Base-by-base conservation (phyloP, 2,329 filamentous ascomycete species). In the Exophiala xenobiotica region DNA sequence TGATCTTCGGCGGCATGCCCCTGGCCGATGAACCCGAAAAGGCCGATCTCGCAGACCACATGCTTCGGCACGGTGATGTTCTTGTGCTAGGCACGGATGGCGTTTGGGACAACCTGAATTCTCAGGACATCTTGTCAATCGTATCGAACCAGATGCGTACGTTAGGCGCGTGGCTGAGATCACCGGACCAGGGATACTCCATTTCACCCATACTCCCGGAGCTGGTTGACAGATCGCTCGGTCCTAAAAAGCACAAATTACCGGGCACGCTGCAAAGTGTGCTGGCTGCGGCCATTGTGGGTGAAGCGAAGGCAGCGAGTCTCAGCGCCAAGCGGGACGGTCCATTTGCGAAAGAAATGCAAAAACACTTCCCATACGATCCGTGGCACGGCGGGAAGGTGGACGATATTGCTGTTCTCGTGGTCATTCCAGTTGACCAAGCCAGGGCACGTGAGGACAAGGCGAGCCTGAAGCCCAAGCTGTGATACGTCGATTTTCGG, bases 1-100 rank as follows among this genome's bases (percentile, higher is more conserved):
- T 85, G 9, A 82, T 89, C 22, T 97, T 96, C 68, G 92, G 92
- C 16, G 89, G 89, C 38, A 77, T 81, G 1, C 87, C 87, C 56
- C 80, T 96, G 20, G 85, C 86, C 66, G 93, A 99, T 70, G 78
- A 86, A 51, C 93, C 93, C 9, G 80, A 82, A 58, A 89, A 97
- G 64, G 88, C 93, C 16, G 87, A 88, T 65, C 80, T 95, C 22
- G 86, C 86, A 12, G 83, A 83, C 53, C 85, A 95, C 67, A 71
- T 76, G 35, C 79, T 97, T 49, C 85, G 87, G 58, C 90, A 97
- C 68, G 93, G 93, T 16, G 93, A 99, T 67, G 86, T 99, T 1
- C 75, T 97, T n/a, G 73, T 99, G 14, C 87, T 99, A 61, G 93
- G 90, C 1, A 96, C 90, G 0, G 93, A 99, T 69, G 93, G 93